Evolutionary conservation across 345 rosid genomes (phyloP), one percentile per base, ranked within the genome.

Genomic region (Alliaria petiolata): DNA sequence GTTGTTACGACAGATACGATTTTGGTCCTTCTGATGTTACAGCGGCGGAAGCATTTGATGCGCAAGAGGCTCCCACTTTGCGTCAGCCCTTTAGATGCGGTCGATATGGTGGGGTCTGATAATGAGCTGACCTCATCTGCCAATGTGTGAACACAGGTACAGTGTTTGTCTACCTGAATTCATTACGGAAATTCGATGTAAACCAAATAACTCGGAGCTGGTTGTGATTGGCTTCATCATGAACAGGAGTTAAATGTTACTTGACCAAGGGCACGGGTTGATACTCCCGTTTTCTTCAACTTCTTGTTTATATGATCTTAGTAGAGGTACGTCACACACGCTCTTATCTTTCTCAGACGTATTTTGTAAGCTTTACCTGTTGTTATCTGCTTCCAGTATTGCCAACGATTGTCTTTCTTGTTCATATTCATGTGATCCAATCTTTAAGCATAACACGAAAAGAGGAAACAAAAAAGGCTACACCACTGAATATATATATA

Each of bases 11-110:
- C 93, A 16, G 91, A 92, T 77, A 85, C 76, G 2, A 47, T 90
- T 79, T 77, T 89, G 47, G 73, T 86, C 62, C 81, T 93, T 72
- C 67, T 93, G 81, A 82, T 80, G 85, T 74, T 93, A 76, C 96
- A 91, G 80, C 80, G 91, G 49, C 95, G 97, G 75, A 93, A 93
- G 73, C 92, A 91, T 84, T 85, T 93, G 84, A 93, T 91, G 98
- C 73, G 83, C 80, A 93, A 93, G 84, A 83, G 82, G 67, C 90
- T 89, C 70, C 82, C 85, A 20, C 62, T 28, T 13, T 39, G 57
- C 60, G 69, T 52, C 7, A 72, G 55, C 10, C 61, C 65, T 47
- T 44, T 68, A 36, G 65, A 70, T 7, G 3, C 71, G 13, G 62
- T 57, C 3, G 84, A 82, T 67, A 38, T 77, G 22, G 56, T 49